These are phyloP conservation scores for Coemansia sp. DNA, from an alignment of 192 early-diverging fungal species.

Conservation along the genomic window DNA sequence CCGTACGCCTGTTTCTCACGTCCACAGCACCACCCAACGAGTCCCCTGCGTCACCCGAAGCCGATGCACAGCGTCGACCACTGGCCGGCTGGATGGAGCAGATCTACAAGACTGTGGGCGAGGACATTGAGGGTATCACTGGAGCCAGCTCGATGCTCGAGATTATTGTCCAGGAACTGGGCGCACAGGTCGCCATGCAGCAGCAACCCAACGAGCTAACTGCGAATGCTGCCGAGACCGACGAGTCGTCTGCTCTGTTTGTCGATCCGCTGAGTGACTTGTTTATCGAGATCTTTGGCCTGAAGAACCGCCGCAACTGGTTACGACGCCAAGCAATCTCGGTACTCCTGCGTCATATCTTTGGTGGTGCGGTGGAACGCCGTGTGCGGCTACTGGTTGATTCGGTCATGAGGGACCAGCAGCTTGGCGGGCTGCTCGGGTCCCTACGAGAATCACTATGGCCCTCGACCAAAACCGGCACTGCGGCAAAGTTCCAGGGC, in stretches of 20 bases:
- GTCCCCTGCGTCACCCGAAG: neutral
- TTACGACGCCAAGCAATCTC: constrained; percentile 79
- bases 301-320: constrained; percentile 83
- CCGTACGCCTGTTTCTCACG: constrained; percentile 70
- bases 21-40: constrained; percentile 12
- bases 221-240: neutral
- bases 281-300: constrained; percentile 90
- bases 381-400: constrained; percentile 40
- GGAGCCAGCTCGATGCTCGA: constrained; percentile 66
- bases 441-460: constrained; percentile 39
- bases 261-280: constrained; percentile 75
- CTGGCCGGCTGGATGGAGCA: constrained; percentile 48
- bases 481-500: constrained; percentile 1
- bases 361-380: constrained; percentile 84
- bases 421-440: constrained; percentile 11
- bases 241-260: constrained; percentile 42
- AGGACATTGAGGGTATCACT: constrained; percentile 64
- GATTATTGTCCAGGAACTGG: constrained; percentile 62
- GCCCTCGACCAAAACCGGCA: constrained; percentile 6
- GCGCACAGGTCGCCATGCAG: constrained; percentile 55
- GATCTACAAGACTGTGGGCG: constrained; percentile 70
- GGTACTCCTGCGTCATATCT: constrained; percentile 76
- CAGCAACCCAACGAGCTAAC: constrained; percentile 9
- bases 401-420: constrained; percentile 21
- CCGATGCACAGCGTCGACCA: no score